Percentiles rank a stretch among this genome's conserved stretches.
Conservation (phyloP, 2,329 filamentous ascomycete genomes). For the Aureobasidium subglaciale region DNA sequence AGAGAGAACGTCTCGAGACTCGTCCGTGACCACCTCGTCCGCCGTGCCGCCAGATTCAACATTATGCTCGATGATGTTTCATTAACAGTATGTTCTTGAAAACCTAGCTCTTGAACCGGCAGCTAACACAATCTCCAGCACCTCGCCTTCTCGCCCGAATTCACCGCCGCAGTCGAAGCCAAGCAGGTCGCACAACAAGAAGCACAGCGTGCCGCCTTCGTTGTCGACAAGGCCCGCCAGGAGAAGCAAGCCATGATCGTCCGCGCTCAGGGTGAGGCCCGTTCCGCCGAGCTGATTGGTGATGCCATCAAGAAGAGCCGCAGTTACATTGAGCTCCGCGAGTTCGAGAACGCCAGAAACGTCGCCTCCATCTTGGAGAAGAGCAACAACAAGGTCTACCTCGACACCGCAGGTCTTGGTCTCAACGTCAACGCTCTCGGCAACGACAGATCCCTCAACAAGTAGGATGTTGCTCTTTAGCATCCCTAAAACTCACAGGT, state of each 20-base stretch:
- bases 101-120: neutral
- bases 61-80: slow-evolving; percentile 97
- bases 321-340: slow-evolving; percentile 92
- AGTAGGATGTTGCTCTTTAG: slow-evolving; percentile 19
- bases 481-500: too few relatives aligned
- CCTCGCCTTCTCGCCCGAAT: slow-evolving; percentile 62
- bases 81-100: slow-evolving; percentile 62
- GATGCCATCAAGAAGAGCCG: slow-evolving; percentile 99
- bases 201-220: slow-evolving; percentile 90
- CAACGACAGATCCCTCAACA: slow-evolving; percentile 24
- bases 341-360: slow-evolving; percentile 89
- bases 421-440: slow-evolving; percentile 63
- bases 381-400: slow-evolving; percentile 85
- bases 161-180: slow-evolving; percentile 62
- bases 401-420: slow-evolving; percentile 84
- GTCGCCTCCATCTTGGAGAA: slow-evolving; percentile 88
- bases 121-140: slow-evolving; percentile 29
- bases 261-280: slow-evolving; percentile 96
- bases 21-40: slow-evolving; percentile 86
- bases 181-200: slow-evolving; percentile 77
- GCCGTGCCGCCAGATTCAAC: slow-evolving; percentile 90
- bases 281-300: slow-evolving; percentile 94
- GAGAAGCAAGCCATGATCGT: slow-evolving; percentile 99
- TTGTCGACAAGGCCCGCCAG: slow-evolving; percentile 97
- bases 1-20: slow-evolving; percentile 91